Percentiles rank a stretch among this genome's conserved stretches.
These are phyloP conservation scores for Sporisorium graminicola DNA, from an alignment of 1,284 basidiomycete species.

Conservation along the genomic window DNA sequence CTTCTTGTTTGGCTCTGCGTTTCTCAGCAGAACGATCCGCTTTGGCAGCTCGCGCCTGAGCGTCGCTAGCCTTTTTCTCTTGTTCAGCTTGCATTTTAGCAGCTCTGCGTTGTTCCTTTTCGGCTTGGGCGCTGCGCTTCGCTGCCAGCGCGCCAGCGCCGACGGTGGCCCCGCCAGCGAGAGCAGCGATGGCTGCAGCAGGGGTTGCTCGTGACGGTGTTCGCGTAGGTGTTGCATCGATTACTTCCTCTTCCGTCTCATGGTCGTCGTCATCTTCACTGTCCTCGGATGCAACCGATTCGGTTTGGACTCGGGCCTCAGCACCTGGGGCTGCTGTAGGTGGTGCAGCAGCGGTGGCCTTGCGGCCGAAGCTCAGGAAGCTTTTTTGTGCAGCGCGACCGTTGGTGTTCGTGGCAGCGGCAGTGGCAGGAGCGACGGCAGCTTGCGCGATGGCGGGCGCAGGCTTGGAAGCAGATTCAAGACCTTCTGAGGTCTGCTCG, in stretches of 20 bases:
- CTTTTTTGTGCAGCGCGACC: slow-evolving; percentile 35
- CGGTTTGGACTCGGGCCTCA: slow-evolving; percentile 2
- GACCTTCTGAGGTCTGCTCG: slow-evolving; percentile 44
- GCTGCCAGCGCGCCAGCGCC: slow-evolving; percentile 22
- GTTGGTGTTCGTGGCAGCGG: slow-evolving; percentile 16
- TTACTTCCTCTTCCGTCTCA: slow-evolving; percentile 8
- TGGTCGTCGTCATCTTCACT: slow-evolving; percentile 26
- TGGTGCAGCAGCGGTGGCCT: slow-evolving; percentile 18
- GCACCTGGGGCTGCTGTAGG: slow-evolving; percentile 6
- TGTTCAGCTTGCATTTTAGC: slow-evolving; percentile 35
- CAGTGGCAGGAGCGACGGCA: slow-evolving; percentile 9
- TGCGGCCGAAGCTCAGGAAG: slow-evolving; percentile 35
- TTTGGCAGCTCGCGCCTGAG: slow-evolving; percentile 35
- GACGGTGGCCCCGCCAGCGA: slow-evolving; percentile 14
- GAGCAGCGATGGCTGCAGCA: slow-evolving; percentile 30
- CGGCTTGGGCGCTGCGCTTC: slow-evolving; percentile 31
- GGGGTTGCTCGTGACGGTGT: slow-evolving; percentile 24
- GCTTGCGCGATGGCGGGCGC: slow-evolving; percentile 22
- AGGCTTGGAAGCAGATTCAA: slow-evolving; percentile 18
- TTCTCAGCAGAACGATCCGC: slow-evolving; percentile 29
- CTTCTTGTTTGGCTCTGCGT: slow-evolving; percentile 43
- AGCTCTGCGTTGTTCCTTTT: slow-evolving; percentile 23
- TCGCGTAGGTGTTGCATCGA: slow-evolving; percentile 11
- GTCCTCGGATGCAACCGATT: slow-evolving; percentile 21
- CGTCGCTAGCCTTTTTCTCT: slow-evolving; percentile 34